These are phyloP conservation scores for Thalia dealbata DNA, from an alignment of 176 grass and related monocot species.

Conservation along the genomic window DNA sequence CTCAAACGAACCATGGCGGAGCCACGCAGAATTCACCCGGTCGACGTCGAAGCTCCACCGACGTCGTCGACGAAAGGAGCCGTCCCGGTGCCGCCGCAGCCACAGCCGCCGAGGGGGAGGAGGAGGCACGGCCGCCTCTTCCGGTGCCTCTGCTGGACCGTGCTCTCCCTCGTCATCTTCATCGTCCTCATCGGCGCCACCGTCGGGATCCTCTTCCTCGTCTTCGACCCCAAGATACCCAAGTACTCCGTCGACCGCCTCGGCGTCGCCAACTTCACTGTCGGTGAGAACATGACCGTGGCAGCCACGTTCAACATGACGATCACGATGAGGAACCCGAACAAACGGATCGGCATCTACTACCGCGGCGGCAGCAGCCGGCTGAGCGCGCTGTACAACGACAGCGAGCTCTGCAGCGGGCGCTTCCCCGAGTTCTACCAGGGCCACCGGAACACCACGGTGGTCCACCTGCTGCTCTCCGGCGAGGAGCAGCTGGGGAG, in stretches of 20 bases:
- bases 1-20: constrained; percentile 26
- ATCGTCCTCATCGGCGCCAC: constrained; percentile 46
- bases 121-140: constrained; percentile 38
- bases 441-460: constrained; percentile 65
- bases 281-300: constrained; percentile 25
- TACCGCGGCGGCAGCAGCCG: constrained; percentile 55
- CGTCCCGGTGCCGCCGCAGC: neutral
- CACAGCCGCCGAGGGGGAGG: too few relatives aligned
- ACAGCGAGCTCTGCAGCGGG: constrained; percentile 50
- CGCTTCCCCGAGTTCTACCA: constrained; percentile 71
- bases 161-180: constrained; percentile 23
- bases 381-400: constrained; percentile 49
- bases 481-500: constrained; percentile 45
- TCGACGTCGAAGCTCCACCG: constrained; percentile 19
- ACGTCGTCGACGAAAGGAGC: constrained; percentile 19
- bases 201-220: constrained; percentile 67
- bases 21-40: constrained; percentile 59
- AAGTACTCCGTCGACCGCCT: constrained; percentile 62
- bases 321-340: constrained; percentile 55
- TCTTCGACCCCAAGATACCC: constrained; percentile 79
- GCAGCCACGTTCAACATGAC: constrained; percentile 51
- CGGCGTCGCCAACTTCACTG: constrained; percentile 34
- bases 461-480: constrained; percentile 24
- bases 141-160: constrained; percentile 62
- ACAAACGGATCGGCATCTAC: constrained; percentile 72